Percentiles rank a stretch among this genome's conserved stretches.
Conservation (phyloP, 2,329 filamentous ascomycete species). For the Raffaelea albimanens region DNA sequence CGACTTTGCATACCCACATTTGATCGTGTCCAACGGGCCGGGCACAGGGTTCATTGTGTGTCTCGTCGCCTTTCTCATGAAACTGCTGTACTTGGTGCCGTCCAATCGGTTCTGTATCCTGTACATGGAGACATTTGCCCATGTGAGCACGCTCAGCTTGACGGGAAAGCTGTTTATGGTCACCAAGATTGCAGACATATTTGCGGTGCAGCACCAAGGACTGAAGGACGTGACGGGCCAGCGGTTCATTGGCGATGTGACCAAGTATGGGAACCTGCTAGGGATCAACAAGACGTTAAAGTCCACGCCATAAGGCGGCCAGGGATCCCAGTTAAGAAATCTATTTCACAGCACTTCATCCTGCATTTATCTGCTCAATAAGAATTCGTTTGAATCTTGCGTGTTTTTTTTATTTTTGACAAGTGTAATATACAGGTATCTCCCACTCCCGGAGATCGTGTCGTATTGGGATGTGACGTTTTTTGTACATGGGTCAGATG, state of each 20-base stretch:
- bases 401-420: too few species aligned
- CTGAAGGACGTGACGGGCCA: constrained; percentile 41
- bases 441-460: too few species aligned
- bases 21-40: constrained; percentile 81
- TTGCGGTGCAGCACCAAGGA: constrained; percentile 72
- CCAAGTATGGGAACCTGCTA: constrained; percentile 13
- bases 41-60: constrained; percentile 75
- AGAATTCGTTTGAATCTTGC: too few species aligned
- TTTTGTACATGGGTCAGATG: too few species aligned
- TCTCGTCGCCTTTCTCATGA: constrained; percentile 37
- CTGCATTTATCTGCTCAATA: too few species aligned
- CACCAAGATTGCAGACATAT: constrained; percentile 72
- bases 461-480: too few species aligned
- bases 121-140: constrained; percentile 89
- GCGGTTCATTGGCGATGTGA: constrained; percentile 15
- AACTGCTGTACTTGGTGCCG: constrained; percentile 33
- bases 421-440: too few species aligned
- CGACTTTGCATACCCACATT: constrained; percentile 48
- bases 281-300: constrained; percentile 16
- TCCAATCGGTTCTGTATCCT: constrained; percentile 58
- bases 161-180: constrained; percentile 75
- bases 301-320: neutral
- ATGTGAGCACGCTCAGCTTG: constrained; percentile 72
- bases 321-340: neutral
- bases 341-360: too few species aligned